phyloP scores from a whole-genome alignment of 768 basidiomycete genomes.

The Podaxis sp. region DNA sequence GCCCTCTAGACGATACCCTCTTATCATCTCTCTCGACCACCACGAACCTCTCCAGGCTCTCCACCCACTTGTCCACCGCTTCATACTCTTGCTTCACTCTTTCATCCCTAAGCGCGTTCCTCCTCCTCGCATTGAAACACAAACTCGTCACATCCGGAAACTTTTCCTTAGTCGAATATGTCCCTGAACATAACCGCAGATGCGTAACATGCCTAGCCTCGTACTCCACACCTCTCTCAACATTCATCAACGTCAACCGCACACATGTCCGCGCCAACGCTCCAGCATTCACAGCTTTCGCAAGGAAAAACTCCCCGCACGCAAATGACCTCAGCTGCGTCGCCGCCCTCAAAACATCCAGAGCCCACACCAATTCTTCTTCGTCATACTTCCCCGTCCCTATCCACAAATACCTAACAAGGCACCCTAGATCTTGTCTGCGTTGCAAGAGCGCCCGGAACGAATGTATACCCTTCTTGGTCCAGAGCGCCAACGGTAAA shows the following conservation, averaged over 20 bases:
- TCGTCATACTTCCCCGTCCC: conserved; percentile 12
- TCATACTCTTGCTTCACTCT: conserved; percentile 6
- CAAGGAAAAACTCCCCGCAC: conserved; percentile 7
- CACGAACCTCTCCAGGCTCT: neutral
- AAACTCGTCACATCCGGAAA: conserved; percentile 10
- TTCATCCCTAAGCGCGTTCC: conserved; percentile 4
- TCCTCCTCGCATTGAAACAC: conserved; percentile 10
- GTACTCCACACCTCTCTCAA: conserved; percentile 4
- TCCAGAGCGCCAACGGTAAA: conserved; percentile 33
- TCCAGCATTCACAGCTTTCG: neutral
- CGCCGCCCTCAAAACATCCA: conserved; percentile 1
- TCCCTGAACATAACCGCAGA: conserved; percentile 9
- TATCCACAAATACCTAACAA: conserved; percentile 35
- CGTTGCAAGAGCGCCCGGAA: conserved; percentile 26
- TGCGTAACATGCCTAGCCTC: neutral
- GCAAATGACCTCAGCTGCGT: conserved; percentile 6
- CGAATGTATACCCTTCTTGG: conserved; percentile 29
- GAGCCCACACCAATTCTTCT: conserved; percentile 8
- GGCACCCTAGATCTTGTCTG: conserved; percentile 18
- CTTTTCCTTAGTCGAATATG: conserved; percentile 2
- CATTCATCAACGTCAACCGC: conserved; percentile 10
- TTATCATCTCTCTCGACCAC: conserved; percentile 7
- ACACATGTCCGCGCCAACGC: conserved; percentile 1
- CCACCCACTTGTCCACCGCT: conserved; percentile 10
- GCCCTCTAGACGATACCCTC: neutral